Conservation (phyloP, 2,329 filamentous ascomycete species). For the Apiospora malaysiana region DNA sequence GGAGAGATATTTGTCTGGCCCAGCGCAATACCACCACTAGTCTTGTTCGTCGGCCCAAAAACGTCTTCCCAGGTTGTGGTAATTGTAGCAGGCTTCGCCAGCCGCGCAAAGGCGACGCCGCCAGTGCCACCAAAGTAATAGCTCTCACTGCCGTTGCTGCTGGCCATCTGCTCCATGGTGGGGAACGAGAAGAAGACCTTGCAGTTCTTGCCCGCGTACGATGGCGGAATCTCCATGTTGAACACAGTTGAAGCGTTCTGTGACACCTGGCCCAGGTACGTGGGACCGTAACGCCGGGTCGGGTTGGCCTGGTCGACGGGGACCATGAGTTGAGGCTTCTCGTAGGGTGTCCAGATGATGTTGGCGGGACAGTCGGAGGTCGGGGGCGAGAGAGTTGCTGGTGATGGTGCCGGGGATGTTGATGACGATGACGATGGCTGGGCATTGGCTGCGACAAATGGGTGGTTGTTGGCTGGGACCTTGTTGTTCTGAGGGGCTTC, state of each 20-base stretch:
- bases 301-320: slow-evolving; percentile 62
- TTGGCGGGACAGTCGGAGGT: background rate
- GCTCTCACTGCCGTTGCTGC: slow-evolving; percentile 37
- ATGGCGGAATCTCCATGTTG: slow-evolving; percentile 69
- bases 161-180: slow-evolving; percentile 60
- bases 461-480: background rate
- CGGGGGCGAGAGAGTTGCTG: background rate
- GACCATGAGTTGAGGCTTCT: slow-evolving; percentile 46
- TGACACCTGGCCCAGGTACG: slow-evolving; percentile 61
- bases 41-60: slow-evolving; percentile 39
- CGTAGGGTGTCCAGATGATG: background rate
- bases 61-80: slow-evolving; percentile 59
- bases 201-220: slow-evolving; percentile 63
- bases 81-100: slow-evolving; percentile 50
- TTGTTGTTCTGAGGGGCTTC: background rate
- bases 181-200: slow-evolving; percentile 71
- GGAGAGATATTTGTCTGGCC: slow-evolving; percentile 51
- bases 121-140: slow-evolving; percentile 61
- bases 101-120: slow-evolving; percentile 54
- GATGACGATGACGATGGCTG: background rate
- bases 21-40: slow-evolving; percentile 39
- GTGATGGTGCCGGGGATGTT: background rate
- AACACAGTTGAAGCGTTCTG: slow-evolving; percentile 63
- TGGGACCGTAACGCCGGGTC: slow-evolving; percentile 56
- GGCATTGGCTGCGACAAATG: background rate